Conservation (phyloP, 2,329 filamentous ascomycete species). For the Cercospora canescens region DNA sequence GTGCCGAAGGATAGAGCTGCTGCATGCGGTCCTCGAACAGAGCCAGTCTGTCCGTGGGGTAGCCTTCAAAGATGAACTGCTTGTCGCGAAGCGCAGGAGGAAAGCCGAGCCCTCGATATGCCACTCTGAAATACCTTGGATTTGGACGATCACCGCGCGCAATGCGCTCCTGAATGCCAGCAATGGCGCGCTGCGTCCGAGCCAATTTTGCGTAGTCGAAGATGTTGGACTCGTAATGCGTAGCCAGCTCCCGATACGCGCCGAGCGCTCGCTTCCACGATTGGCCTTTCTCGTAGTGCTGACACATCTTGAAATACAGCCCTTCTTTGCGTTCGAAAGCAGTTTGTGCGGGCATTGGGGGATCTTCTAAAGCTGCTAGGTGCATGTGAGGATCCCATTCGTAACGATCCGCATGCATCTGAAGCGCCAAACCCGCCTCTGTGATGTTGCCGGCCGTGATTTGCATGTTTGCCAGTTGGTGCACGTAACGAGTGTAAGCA, state of each 20-base stretch:
- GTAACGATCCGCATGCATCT: constrained; percentile 89
- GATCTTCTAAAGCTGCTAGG: constrained; percentile 68
- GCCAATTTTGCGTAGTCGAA: constrained; percentile 94
- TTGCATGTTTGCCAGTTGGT: constrained; percentile 82
- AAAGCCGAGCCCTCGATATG: constrained; percentile 88
- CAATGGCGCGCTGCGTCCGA: constrained; percentile 84
- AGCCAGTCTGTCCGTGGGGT: constrained; percentile 71
- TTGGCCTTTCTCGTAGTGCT: constrained; percentile 89
- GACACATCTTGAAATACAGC: constrained; percentile 93
- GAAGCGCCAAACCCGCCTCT: constrained; percentile 84
- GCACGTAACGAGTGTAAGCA: constrained; percentile 93
- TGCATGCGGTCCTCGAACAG: constrained; percentile 91
- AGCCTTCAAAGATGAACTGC: constrained; percentile 87
- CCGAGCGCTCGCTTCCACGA: constrained; percentile 87
- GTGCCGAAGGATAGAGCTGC: constrained; percentile 81
- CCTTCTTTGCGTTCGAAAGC: constrained; percentile 91
- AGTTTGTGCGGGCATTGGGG: constrained; percentile 77
- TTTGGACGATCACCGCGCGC: constrained; percentile 76
- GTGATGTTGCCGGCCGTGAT: constrained; percentile 73
- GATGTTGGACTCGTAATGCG: constrained; percentile 85
- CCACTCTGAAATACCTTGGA: constrained; percentile 87
- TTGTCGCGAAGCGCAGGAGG: constrained; percentile 79
- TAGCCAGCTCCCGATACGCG: constrained; percentile 85
- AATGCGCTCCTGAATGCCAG: constrained; percentile 86
- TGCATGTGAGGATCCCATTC: constrained; percentile 78